phyloP scores from a whole-genome alignment of 2,329 filamentous ascomycete genomes.

The Botryotinia convoluta region DNA sequence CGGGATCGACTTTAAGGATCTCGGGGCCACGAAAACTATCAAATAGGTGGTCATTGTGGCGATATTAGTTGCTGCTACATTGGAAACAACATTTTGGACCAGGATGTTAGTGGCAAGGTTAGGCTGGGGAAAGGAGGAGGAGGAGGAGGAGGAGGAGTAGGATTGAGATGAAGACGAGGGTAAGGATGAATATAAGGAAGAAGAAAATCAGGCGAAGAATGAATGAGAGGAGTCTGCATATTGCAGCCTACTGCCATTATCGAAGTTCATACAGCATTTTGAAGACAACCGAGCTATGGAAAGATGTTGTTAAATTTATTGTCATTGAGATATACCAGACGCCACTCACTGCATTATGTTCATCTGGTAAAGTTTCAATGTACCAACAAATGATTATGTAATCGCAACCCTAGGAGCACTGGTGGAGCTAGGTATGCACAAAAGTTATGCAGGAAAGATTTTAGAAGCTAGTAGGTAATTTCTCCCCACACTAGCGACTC shows the following conservation, averaged over 20 bases:
- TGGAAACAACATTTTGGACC: conserved; percentile 19
- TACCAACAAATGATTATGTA: neutral
- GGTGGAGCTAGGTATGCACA: neutral
- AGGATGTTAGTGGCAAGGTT: conserved; percentile 10
- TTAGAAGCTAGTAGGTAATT: neutral
- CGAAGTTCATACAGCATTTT: neutral
- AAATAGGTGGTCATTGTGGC: conserved; percentile 21
- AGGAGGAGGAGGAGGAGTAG: neutral
- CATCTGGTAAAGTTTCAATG: neutral
- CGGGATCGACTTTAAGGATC: conserved; percentile 18
- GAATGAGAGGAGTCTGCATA: neutral
- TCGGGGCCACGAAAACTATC: conserved; percentile 24
- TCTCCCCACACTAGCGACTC: neutral
- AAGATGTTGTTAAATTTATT: neutral
- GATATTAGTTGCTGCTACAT: conserved; percentile 19
- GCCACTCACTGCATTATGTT: neutral
- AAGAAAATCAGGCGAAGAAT: neutral
- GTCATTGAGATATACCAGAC: neutral
- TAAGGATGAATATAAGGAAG: neutral
- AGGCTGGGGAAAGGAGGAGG: conserved; percentile 6
- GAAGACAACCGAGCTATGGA: neutral
- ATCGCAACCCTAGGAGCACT: neutral
- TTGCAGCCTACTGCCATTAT: neutral
- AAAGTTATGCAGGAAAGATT: neutral
- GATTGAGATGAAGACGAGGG: neutral